Evolutionary conservation across 1,139 yeast species (phyloP).

Genomic region (Diutina scorzettiae): DNA sequence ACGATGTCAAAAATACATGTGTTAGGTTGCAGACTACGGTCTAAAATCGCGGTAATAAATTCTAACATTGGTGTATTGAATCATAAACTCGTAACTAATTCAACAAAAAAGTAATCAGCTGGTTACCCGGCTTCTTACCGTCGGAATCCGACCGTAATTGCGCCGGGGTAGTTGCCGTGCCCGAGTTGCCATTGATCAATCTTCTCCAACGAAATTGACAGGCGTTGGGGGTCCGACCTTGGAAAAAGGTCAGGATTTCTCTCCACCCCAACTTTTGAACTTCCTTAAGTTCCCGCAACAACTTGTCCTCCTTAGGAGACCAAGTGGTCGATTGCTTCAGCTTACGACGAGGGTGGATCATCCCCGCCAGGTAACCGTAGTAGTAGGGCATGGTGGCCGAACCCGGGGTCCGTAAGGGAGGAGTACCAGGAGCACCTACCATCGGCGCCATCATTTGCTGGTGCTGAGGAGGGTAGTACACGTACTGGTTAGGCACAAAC

Average conservation of each 20-base stretch:
- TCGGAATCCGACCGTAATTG: neutral
- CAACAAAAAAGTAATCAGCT: constrained; percentile 18
- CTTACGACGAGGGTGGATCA: constrained; percentile 11
- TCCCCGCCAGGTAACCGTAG: neutral
- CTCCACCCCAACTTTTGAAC: constrained; percentile 9
- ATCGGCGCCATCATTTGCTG: neutral
- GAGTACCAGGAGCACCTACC: neutral
- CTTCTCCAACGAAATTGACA: constrained; percentile 5
- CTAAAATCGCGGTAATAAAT: too few relatives aligned
- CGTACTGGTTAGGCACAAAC: constrained; percentile 1
- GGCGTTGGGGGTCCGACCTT: constrained; percentile 5
- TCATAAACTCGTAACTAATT: constrained; percentile 10
- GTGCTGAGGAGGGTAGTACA: constrained; percentile 5
- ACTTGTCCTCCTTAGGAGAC: constrained; percentile 28
- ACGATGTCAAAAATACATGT: too few relatives aligned
- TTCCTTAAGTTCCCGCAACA: constrained; percentile 26
- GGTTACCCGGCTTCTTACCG: constrained; percentile 14
- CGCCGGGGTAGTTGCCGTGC: constrained; percentile 2
- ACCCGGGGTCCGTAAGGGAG: constrained; percentile 1
- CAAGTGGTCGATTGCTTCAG: constrained; percentile 27
- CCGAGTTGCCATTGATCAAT: constrained; percentile 7
- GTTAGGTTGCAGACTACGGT: too few relatives aligned
- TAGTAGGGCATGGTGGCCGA: neutral
- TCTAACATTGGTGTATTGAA: neutral
- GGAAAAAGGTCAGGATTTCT: constrained; percentile 4